Evolutionary conservation across 2,329 filamentous ascomycete species (phyloP), one percentile per base, ranked within the genome.

Genomic region (Periconia sp.): DNA sequence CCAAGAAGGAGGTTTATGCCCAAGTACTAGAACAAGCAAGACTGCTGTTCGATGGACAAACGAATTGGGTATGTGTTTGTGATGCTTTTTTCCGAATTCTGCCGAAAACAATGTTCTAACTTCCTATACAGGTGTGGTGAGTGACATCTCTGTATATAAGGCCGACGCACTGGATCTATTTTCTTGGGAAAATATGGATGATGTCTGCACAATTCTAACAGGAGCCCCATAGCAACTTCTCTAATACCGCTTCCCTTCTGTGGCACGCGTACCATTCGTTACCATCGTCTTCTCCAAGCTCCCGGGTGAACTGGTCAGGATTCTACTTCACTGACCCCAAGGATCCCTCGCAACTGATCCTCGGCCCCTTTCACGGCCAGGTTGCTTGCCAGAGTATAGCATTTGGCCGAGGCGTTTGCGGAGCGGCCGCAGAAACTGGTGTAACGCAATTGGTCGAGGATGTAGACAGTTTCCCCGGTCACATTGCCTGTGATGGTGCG

Each of bases 181-280:
- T 8, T 44, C 37, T 17, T n/a, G 27, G 42, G 41, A 44, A n/a
- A 42, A n/a, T 18, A 42, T 42, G 17, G 17, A 43, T 19, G 13
- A 13, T 20, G 11, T 30, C 14, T 27, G 3, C 23, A 27, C 8
- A 8, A 23, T 30, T 13, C 45, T 37, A 47, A 37, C 45, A 47
- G 6, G 11, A 19, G 23, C 2, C 30, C 18, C 30, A 30, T 53
- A 61, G 65, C 55, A 93, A 94, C 72, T 82, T 92, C 45, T 80
- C 90, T 60, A 94, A 93, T 70, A 77, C 86, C 3, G 85, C 90
- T 8, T 86, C 89, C 3, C 80, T 93, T 27, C 79, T 93, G 58
- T 93, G 89, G 87, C 88, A 94, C 67, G 88, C 87, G 3, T 89
- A 88, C 68, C 87, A 90, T 70, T 90, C 89, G 9, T 79, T 93